Percentiles rank a stretch among this genome's conserved stretches.
Evolutionary conservation across 495 filamentous ascomycete species (phyloP).

Genomic region (Hypomontagnella submonticulosa): DNA sequence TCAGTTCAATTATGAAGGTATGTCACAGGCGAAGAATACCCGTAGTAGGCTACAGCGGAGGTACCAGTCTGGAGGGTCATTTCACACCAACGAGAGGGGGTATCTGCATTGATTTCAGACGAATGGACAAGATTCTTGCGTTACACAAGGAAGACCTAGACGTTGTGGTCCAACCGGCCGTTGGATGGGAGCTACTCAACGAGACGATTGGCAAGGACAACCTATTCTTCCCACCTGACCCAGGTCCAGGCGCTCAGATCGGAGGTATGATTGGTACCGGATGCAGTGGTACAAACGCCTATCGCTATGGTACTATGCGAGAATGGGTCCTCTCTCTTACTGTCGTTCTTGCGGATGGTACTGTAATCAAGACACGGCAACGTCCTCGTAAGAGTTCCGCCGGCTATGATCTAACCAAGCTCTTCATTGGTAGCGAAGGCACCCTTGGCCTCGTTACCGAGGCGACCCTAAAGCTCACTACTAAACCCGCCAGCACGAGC

Average conservation of each 20-base stretch:
- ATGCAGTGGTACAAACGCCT: constrained; percentile 92
- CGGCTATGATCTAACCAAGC: constrained; percentile 85
- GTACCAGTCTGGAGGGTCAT: constrained; percentile 84
- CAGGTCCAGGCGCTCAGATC: constrained; percentile 86
- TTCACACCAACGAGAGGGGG: constrained; percentile 79
- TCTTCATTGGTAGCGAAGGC: constrained; percentile 93
- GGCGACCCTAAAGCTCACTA: constrained; percentile 82
- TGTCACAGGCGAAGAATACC: constrained; percentile 77
- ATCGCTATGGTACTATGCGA: constrained; percentile 94
- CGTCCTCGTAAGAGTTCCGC: constrained; percentile 82
- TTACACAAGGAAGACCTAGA: constrained; percentile 81
- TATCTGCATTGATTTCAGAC: constrained; percentile 79
- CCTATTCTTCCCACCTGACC: constrained; percentile 87
- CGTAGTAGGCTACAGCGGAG: constrained; percentile 79
- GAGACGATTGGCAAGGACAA: constrained; percentile 73
- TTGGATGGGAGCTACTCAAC: constrained; percentile 83
- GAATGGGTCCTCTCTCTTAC: constrained; percentile 95
- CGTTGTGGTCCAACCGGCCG: constrained; percentile 82
- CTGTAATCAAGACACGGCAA: constrained; percentile 86
- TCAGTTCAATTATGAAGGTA: constrained; percentile 77
- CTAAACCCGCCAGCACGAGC: constrained; percentile 78
- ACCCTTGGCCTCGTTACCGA: constrained; percentile 92
- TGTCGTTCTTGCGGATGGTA: constrained; percentile 91
- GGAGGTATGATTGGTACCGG: constrained; percentile 97
- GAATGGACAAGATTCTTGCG: constrained; percentile 77